A percentile compares a stretch with the other conserved stretches of the same genome.
Evolutionary conservation across 179 eudicot species (phyloP).

Genomic region (Beta corolliflora): DNA sequence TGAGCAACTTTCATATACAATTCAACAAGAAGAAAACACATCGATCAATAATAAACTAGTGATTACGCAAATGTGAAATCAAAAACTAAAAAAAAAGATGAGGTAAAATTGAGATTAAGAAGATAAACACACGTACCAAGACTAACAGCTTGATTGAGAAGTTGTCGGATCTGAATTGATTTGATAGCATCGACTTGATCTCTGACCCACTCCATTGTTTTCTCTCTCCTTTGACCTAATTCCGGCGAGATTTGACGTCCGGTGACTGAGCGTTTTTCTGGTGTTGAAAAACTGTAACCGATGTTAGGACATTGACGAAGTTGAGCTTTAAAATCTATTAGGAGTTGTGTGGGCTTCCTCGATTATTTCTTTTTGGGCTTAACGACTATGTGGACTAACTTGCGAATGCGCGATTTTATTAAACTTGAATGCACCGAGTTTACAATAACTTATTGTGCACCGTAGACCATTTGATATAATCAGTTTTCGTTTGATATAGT

Average conservation of each 20-base stretch:
- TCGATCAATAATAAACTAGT: not conserved
- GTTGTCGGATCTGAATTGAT: constrained; percentile 49
- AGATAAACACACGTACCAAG: constrained; percentile 38
- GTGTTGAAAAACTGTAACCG: not conserved
- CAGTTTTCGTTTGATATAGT: no score
- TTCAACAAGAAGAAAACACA: not conserved
- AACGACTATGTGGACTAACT: no score
- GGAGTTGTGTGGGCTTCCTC: not conserved
- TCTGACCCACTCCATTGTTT: constrained; percentile 38
- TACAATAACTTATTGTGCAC: no score
- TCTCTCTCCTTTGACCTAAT: constrained; percentile 30
- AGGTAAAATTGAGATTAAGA: not conserved
- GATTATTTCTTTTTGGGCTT: not conserved
- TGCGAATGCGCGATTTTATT: no score
- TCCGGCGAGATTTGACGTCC: constrained; percentile 33
- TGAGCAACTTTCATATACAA: not conserved
- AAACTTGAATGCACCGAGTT: no score
- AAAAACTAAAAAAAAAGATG: not conserved
- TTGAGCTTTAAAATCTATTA: not conserved
- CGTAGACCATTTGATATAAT: no score
- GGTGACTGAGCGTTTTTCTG: constrained; percentile 11
- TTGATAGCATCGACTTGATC: constrained; percentile 49
- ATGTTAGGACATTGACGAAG: not conserved
- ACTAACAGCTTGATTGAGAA: constrained; percentile 46
- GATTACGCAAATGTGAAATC: not conserved